Percentiles rank a stretch among this genome's conserved stretches.
phyloP scores from a whole-genome alignment of 371 early-diverging fungal genomes.

The Mycotypha africana region DNA sequence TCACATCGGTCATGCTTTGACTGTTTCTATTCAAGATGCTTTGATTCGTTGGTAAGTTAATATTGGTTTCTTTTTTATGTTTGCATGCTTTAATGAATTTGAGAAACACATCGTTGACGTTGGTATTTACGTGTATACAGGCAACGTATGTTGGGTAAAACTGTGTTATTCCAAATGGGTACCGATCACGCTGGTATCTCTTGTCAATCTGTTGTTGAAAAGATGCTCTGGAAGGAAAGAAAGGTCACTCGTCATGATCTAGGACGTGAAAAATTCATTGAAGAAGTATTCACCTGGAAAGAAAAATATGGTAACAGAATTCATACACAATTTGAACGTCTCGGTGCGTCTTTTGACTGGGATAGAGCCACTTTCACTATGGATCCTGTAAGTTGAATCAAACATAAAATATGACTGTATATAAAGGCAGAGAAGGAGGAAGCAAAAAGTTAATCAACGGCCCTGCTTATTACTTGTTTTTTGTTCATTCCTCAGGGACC shows the following conservation, averaged over 20 bases:
- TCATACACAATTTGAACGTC: conserved; percentile 86
- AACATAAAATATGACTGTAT: too few relatives aligned
- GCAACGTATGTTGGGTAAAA: conserved; percentile 97
- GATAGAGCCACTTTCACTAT: conserved; percentile 93
- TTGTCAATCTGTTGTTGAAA: conserved; percentile 98
- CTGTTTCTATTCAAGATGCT: conserved; percentile 95
- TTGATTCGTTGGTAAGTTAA: conserved; percentile 83
- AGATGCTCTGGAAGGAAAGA: conserved; percentile 82
- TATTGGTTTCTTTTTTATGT: neutral
- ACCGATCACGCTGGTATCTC: conserved; percentile 99
- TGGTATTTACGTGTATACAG: conserved; percentile 31
- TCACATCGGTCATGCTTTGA: conserved; percentile 99
- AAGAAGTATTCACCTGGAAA: conserved; percentile 98
- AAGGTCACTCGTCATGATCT: conserved; percentile 87
- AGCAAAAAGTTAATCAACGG: neutral
- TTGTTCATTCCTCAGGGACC: conserved; percentile 1
- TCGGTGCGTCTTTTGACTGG: conserved; percentile 98
- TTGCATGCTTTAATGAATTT: neutral
- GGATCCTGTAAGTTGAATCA: conserved; percentile 77
- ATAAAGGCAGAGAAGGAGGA: neutral
- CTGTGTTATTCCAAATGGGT: conserved; percentile 96
- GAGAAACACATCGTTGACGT: too few relatives aligned
- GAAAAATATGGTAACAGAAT: conserved; percentile 85
- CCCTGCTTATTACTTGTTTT: neutral
- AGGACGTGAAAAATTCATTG: conserved; percentile 92